Evolutionary conservation across 768 basidiomycete species (phyloP), one percentile per base, ranked within the genome.

Genomic region (Boletus rubescentipes): DNA sequence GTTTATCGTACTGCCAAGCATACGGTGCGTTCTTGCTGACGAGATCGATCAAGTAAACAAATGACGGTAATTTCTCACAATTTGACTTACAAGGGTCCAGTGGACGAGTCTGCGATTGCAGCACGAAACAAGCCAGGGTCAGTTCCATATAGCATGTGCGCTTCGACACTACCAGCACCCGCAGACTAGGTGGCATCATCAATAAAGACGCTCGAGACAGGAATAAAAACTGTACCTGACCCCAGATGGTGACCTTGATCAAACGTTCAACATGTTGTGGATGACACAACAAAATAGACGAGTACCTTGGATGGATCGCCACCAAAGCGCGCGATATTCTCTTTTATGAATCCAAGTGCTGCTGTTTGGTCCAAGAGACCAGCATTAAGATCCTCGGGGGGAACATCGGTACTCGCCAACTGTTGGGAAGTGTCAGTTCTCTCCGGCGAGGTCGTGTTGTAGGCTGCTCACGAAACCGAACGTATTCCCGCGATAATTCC

Each of bases 241-340:
- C 61, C 57, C 61, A 62, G 34, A 62, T 49, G 2, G 61, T 62
- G 18, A 62, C 54, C 61, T 63, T 6, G 31, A n/a, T 29, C 5
- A 12, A 10, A 35, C 4, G 7, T 29, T 58, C 10, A 59, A 50
- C 10, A 16, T 8, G 38, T 23, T 23, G n/a, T 14, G 10, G 11
- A 50, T 16, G 30, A 7, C 1, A 16, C 10, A 34, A 12, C 5
- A 49, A 18, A 14, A 23, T 20, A 16, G 14, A 2, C 8, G 4
- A 75, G 14, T 46, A 62, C 83, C 70, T 84, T 86, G 12, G 68
- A 57, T 14, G 80, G 79, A 66, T 86, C 80, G 1, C 86, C 86
- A 12, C 85, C 85, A 61, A 89, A 89, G 3, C 76, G 75, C 4
- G 72, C 77, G 16, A 88, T 82, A 59, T 89, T 85, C n/a, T 83